Conservation (phyloP, 352 stramenopile species). For the Phytophthora citricola region DNA sequence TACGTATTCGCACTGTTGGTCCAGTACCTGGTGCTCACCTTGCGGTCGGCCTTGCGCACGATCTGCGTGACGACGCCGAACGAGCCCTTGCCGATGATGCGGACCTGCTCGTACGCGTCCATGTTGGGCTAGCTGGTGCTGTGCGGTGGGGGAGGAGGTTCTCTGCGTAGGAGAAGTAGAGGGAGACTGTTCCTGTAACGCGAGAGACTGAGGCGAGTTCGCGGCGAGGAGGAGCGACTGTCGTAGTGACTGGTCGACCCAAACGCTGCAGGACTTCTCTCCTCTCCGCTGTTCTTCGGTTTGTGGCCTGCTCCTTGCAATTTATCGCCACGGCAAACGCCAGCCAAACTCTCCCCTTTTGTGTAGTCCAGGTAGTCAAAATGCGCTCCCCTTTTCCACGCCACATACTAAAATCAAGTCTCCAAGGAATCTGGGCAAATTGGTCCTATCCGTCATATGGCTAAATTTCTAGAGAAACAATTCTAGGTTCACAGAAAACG, state of each 20-base stretch:
- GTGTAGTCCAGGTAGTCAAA: slow-evolving; percentile 12
- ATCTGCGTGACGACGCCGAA: slow-evolving; percentile 94
- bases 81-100: slow-evolving; percentile 91
- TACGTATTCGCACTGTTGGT: not conserved
- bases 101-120: slow-evolving; percentile 90
- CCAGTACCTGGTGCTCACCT: slow-evolving; percentile 46
- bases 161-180: slow-evolving; percentile 2
- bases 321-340: slow-evolving; percentile 21
- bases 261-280: slow-evolving; percentile 22
- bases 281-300: slow-evolving; percentile 48
- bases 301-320: slow-evolving; percentile 34
- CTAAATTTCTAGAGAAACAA: slow-evolving; percentile 5
- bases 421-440: slow-evolving; percentile 10
- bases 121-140: slow-evolving; percentile 39
- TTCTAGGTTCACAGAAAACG: not conserved
- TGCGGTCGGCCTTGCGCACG: slow-evolving; percentile 87
- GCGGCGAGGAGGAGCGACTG: slow-evolving; percentile 19
- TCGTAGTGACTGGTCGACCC: slow-evolving; percentile 3
- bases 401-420: slow-evolving; percentile 19
- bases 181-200: slow-evolving; percentile 13
- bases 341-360: slow-evolving; percentile 22
- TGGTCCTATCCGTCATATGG: slow-evolving; percentile 19
- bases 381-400: slow-evolving; percentile 16
- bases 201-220: slow-evolving; percentile 20
- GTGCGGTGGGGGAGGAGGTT: not conserved